Evolutionary conservation across 306 rosid genomes (phyloP).

Genomic region (Rosa chinensis): DNA sequence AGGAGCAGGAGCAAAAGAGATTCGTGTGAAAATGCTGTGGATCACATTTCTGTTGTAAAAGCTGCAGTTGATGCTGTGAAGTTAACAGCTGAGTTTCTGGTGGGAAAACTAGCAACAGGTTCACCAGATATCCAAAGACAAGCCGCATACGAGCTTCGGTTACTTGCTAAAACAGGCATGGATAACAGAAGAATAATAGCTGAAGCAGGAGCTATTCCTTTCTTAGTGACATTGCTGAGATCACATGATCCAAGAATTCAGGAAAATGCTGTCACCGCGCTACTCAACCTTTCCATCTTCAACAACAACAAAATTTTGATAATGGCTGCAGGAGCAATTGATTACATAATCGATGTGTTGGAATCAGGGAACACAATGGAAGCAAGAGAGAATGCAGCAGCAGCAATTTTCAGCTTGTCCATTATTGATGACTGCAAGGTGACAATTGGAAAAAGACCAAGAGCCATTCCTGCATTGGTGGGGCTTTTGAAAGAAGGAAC

Average conservation of each 20-base stretch:
- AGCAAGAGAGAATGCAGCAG: slow-evolving; percentile 92
- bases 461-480: slow-evolving; percentile 73
- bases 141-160: slow-evolving; percentile 84
- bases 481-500: slow-evolving; percentile 77
- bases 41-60: slow-evolving; percentile 68
- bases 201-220: slow-evolving; percentile 93
- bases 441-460: slow-evolving; percentile 57
- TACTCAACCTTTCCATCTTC: slow-evolving; percentile 80
- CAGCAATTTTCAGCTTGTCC: slow-evolving; percentile 71
- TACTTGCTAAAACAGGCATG: slow-evolving; percentile 84
- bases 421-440: slow-evolving; percentile 77
- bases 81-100: slow-evolving; percentile 90
- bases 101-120: slow-evolving; percentile 93
- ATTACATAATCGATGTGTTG: slow-evolving; percentile 62
- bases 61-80: slow-evolving; percentile 75
- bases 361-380: slow-evolving; percentile 81
- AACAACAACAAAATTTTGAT: slow-evolving; percentile 81
- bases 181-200: slow-evolving; percentile 71
- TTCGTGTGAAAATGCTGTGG: slow-evolving; percentile 37
- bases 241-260: slow-evolving; percentile 81
- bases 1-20: slow-evolving; percentile 43
- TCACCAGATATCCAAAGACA: slow-evolving; percentile 78
- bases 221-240: slow-evolving; percentile 61
- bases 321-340: slow-evolving; percentile 84
- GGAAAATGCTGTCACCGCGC: slow-evolving; percentile 80